Evolutionary conservation across 2,329 filamentous ascomycete genomes (phyloP).

Genomic region (Camillea tinctor): DNA sequence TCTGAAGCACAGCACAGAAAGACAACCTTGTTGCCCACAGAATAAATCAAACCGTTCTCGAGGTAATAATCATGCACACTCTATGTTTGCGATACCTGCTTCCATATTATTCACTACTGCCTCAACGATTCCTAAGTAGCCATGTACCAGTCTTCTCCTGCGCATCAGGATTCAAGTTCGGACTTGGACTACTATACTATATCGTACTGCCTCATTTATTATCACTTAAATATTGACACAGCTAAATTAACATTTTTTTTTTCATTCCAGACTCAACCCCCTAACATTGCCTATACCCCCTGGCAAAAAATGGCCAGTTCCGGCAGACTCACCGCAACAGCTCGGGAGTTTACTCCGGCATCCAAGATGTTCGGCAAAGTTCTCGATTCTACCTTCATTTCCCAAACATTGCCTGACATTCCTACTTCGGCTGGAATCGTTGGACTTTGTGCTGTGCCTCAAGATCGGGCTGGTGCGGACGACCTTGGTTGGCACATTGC

Average conservation of each 20-base stretch:
- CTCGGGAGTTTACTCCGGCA: constrained; percentile 1
- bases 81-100: no score
- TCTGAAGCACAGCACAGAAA: background rate
- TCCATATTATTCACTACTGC: no score
- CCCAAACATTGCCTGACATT: constrained; percentile 22
- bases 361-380: constrained; percentile 6
- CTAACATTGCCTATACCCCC: background rate
- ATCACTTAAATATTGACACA: no score
- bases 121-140: no score
- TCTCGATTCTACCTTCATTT: constrained; percentile 20
- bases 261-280: background rate
- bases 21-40: background rate
- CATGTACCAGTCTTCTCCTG: no score
- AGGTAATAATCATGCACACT: no score
- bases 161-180: no score
- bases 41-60: background rate
- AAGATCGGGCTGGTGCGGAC: constrained; percentile 18
- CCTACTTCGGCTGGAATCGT: constrained; percentile 17
- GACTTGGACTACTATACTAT: no score
- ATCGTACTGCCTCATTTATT: no score
- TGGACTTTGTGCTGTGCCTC: constrained; percentile 29
- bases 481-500: constrained; percentile 30
- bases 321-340: constrained; percentile 3
- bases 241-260: background rate
- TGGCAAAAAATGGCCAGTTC: background rate